These are phyloP conservation scores for Brassica nigra DNA, from an alignment of 345 rosid genomes.

Conservation along the genomic window DNA sequence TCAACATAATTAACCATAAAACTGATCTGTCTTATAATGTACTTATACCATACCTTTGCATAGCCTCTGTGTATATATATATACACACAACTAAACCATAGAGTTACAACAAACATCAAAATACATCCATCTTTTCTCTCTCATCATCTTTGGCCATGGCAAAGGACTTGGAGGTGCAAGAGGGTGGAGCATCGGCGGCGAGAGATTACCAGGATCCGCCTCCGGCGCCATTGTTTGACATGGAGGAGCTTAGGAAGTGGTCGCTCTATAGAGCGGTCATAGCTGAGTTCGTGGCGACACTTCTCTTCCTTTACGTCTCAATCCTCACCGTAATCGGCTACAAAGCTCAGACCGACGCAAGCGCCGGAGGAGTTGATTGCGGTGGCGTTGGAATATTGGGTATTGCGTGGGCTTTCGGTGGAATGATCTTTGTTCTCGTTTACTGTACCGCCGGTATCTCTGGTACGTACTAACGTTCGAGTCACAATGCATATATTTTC, in stretches of 20 bases:
- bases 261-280: conserved; percentile 75
- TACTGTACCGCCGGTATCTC: conserved; percentile 94
- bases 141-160: conserved; percentile 45
- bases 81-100: conserved; percentile 4
- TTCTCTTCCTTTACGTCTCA: conserved; percentile 74
- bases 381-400: conserved; percentile 89
- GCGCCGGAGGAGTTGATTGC: conserved; percentile 43
- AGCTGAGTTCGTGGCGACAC: conserved; percentile 85
- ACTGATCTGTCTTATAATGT: conserved; percentile 16
- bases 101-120: conserved; percentile 24
- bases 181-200: conserved; percentile 36
- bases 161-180: conserved; percentile 54
- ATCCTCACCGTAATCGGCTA: conserved; percentile 85
- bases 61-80: conserved; percentile 14
- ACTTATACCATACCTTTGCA: conserved; percentile 21
- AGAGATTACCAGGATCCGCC: conserved; percentile 83
- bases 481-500: conserved; percentile 14
- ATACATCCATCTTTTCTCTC: conserved; percentile 18
- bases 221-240: conserved; percentile 62
- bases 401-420: conserved; percentile 95
- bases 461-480: conserved; percentile 51
- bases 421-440: conserved; percentile 93
- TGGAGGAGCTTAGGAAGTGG: conserved; percentile 64
- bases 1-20: conserved; percentile 21
- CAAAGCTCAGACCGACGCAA: conserved; percentile 53